A percentile compares a stretch with the other conserved stretches of the same genome.
phyloP scores from a whole-genome alignment of 2,329 filamentous ascomycete genomes.

The Sphaerulina musiva region DNA sequence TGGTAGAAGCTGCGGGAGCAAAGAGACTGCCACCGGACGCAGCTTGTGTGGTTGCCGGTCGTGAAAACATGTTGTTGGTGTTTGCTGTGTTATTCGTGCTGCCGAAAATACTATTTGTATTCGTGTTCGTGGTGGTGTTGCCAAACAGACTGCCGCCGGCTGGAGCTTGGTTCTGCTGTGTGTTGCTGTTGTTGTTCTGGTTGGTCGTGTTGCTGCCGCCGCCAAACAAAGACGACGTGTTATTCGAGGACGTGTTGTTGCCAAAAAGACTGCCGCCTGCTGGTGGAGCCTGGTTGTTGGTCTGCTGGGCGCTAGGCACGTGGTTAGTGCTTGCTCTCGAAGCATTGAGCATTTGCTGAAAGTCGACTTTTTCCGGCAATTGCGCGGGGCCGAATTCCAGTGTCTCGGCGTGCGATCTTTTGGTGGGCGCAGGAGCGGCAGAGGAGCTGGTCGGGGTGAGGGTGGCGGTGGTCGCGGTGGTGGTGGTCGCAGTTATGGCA shows the following conservation, averaged over 20 bases:
- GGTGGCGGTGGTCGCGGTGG: neutral
- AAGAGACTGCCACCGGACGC: constrained; percentile 15
- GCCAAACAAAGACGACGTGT: constrained; percentile 12
- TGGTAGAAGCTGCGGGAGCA: constrained; percentile 13
- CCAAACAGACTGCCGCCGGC: constrained; percentile 18
- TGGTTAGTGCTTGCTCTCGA: constrained; percentile 4
- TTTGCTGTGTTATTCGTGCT: constrained; percentile 6
- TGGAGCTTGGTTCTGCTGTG: constrained; percentile 13
- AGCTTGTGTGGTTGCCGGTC: constrained; percentile 14
- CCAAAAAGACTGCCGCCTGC: constrained; percentile 25
- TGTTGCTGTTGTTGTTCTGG: constrained; percentile 9
- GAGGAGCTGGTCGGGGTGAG: neutral
- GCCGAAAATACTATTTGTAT: constrained; percentile 13
- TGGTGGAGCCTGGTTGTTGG: constrained; percentile 13
- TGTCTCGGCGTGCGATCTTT: no score
- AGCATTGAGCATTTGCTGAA: constrained; percentile 2
- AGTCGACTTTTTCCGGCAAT: no score
- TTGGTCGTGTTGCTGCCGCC: constrained; percentile 8
- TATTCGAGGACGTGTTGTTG: constrained; percentile 1
- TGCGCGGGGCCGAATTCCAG: no score
- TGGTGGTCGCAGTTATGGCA: neutral
- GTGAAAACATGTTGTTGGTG: constrained; percentile 30
- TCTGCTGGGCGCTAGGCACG: constrained; percentile 14
- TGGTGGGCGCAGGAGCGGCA: neutral
- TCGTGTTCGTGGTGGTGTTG: constrained; percentile 6